These are phyloP conservation scores for Suillus tomentosus DNA, from an alignment of 768 basidiomycete species.

Conservation along the genomic window DNA sequence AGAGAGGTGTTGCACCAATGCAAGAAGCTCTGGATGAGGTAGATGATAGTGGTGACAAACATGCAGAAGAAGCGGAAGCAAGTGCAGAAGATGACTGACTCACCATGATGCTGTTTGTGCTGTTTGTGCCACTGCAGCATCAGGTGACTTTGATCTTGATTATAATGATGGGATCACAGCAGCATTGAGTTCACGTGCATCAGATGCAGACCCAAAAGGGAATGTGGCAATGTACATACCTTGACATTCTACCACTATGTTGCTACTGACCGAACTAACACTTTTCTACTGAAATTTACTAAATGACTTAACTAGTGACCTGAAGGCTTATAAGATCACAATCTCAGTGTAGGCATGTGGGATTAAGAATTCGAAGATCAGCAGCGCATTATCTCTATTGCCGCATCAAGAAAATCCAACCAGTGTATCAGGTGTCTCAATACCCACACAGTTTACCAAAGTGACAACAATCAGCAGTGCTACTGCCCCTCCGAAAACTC, in stretches of 20 bases:
- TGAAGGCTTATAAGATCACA: neutral
- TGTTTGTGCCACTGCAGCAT: neutral
- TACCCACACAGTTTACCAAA: neutral
- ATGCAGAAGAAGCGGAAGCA: neutral
- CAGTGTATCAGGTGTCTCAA: neutral
- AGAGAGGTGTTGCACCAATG: no score
- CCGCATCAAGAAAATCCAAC: neutral
- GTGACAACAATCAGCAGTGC: neutral
- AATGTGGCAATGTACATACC: neutral
- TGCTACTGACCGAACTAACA: neutral
- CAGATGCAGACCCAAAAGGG: neutral
- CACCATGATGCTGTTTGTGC: neutral
- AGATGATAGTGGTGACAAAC: neutral
- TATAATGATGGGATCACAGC: no score
- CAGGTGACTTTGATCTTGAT: no score
- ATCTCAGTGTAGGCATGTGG: neutral
- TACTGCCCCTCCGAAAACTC: neutral
- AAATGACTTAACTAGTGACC: neutral
- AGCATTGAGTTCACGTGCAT: neutral
- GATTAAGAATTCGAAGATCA: neutral
- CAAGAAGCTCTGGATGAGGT: neutral
- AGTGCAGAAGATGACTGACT: neutral
- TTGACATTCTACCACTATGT: neutral
- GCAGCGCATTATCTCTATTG: neutral
- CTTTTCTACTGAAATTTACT: neutral